Evolutionary conservation across 2,329 filamentous ascomycete genomes (phyloP), one percentile per base, ranked within the genome.

Genomic region (Escovopsis sp.): DNA sequence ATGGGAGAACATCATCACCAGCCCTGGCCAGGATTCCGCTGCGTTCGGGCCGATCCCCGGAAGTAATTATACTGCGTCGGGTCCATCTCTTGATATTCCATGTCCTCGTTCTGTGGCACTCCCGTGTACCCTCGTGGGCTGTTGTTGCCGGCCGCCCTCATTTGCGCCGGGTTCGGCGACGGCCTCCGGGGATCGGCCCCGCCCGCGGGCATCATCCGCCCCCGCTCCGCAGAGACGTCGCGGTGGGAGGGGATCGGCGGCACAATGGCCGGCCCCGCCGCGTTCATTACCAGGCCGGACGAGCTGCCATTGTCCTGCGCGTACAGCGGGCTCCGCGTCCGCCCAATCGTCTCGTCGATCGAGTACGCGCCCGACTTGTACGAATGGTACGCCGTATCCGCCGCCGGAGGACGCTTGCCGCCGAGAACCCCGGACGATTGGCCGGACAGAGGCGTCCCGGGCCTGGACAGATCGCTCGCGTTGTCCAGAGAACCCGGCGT

Each of bases 1-100:
- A 23, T 23, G 15, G 15, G 15, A 15, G 15, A 15, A 15, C 15
- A 15, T 15, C 26, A 35, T 28, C 56, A 64, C 63, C 62, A 66
- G 6, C 63, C 61, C 45, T 65, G 57, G 1, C 63, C 64, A n/a
- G 62, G 62, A 18, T 51, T 51, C 33, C 53, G 53, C 33, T 52
- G 43, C 41, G 53, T 40, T 44, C 50, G 50, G 26, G 35, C 49
- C 18, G 55, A 60, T 4, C 64, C 61, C 26, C 73, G 65, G 56
- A 76, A 77, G 49, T 77, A 77, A 53, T 77, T 73, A 49, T 76
- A 77, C 46, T 67, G 64, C 49, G 64, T 57, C 8, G 71, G 69
- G 36, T 73, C 69, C 54, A 55, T 12, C 52, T 48, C 53, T 7
- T 45, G 41, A 5, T 52, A 43, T 19, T 61, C 55, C 38, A 64